phyloP scores from a whole-genome alignment of 2,329 filamentous ascomycete genomes.

The Aspergillus sp. region DNA sequence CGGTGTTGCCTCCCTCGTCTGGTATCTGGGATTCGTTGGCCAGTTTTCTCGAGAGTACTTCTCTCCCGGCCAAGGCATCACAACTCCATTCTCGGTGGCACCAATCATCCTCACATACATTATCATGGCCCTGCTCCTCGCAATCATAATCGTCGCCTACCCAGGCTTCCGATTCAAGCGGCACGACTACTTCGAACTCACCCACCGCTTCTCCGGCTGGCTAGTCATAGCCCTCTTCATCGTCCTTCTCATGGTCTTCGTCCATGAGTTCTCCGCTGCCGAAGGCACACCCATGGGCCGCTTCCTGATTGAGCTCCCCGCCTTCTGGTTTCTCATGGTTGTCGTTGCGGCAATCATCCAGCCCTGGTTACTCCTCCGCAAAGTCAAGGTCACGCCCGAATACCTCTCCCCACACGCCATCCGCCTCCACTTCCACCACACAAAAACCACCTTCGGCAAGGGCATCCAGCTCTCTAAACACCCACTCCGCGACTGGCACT shows the following conservation, averaged over 20 bases:
- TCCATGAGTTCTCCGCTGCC: conserved; percentile 43
- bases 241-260: conserved; percentile 59
- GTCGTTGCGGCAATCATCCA: conserved; percentile 67
- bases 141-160: conserved; percentile 63
- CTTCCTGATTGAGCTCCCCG: conserved; percentile 48
- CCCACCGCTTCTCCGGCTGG: conserved; percentile 76
- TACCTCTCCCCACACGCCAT: conserved; percentile 71
- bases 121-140: conserved; percentile 57
- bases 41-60: conserved; percentile 36
- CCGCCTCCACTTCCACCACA: conserved; percentile 68
- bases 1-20: conserved; percentile 49
- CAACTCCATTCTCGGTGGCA: conserved; percentile 29
- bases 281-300: conserved; percentile 35
- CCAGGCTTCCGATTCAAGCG: conserved; percentile 61
- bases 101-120: conserved; percentile 58
- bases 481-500: conserved; percentile 71
- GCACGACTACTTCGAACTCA: conserved; percentile 70
- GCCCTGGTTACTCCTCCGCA: conserved; percentile 72
- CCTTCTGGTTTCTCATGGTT: conserved; percentile 67
- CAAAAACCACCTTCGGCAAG: conserved; percentile 57
- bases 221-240: conserved; percentile 65
- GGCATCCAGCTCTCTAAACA: conserved; percentile 61
- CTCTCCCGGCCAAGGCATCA: conserved; percentile 16
- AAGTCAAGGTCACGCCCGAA: conserved; percentile 65
- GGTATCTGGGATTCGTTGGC: conserved; percentile 45